These are phyloP conservation scores for Trifolium repens DNA, from an alignment of 306 rosid species.

Conservation along the genomic window DNA sequence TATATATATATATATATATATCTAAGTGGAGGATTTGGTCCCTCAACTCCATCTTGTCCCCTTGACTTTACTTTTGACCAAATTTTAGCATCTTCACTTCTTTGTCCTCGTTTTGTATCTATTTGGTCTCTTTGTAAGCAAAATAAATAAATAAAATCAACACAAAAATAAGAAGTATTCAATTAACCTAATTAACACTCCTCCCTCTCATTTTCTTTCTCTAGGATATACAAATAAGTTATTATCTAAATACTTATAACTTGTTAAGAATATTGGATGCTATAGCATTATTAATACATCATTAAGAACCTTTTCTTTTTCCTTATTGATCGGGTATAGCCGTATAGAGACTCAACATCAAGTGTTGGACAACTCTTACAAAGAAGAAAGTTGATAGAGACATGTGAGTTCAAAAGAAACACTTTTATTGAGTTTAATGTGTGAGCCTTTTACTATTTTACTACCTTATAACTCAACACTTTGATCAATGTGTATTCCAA, in stretches of 20 bases:
- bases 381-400: background rate
- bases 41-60: conserved; percentile 42
- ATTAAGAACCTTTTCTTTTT: background rate
- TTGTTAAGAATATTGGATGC: background rate
- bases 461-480: too few species aligned
- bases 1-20: background rate
- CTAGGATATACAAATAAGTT: background rate
- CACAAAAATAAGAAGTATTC: too few species aligned
- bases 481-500: too few species aligned
- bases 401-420: too few species aligned
- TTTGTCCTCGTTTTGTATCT: conserved; percentile 38
- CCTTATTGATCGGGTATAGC: background rate
- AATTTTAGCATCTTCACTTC: conserved; percentile 35
- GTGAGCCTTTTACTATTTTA: too few species aligned
- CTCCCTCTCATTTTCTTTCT: background rate
- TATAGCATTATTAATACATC: background rate
- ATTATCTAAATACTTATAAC: background rate
- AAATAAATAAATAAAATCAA: background rate
- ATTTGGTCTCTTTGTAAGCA: background rate
- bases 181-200: background rate
- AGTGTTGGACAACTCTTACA: background rate
- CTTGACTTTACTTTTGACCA: conserved; percentile 44
- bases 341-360: background rate
- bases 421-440: too few species aligned
- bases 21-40: conserved; percentile 49